A percentile compares a stretch with the other conserved stretches of the same genome.
These are phyloP conservation scores for Platanthera zijinensis DNA, from an alignment of 106 monocot species.

Conservation along the genomic window DNA sequence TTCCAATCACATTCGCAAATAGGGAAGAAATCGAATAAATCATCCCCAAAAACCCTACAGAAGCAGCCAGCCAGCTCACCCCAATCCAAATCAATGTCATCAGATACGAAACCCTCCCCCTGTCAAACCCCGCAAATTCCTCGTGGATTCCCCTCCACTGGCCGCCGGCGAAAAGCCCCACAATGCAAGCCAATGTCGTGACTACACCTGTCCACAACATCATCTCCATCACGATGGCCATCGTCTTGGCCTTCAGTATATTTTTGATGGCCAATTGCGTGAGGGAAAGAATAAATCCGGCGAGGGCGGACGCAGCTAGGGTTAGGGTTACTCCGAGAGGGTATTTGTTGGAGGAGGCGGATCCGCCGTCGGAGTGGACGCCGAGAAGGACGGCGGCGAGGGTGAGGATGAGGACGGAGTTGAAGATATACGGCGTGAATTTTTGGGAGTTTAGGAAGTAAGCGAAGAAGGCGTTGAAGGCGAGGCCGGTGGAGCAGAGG, in stretches of 20 bases:
- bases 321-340: slow-evolving; percentile 20
- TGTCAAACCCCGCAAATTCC: slow-evolving; percentile 17
- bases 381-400: slow-evolving; percentile 27
- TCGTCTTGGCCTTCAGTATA: slow-evolving; percentile 16
- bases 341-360: slow-evolving; percentile 13
- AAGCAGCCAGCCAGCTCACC: slow-evolving; percentile 25
- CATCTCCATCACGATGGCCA: slow-evolving; percentile 20
- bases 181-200: slow-evolving; percentile 2
- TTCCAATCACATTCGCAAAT: slow-evolving; percentile 28
- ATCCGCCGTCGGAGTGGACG: slow-evolving; percentile 3
- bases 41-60: slow-evolving; percentile 22
- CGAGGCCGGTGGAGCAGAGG: slow-evolving; percentile 21
- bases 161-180: slow-evolving; percentile 24
- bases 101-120: slow-evolving; percentile 23
- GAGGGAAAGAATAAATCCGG: slow-evolving; percentile 14
- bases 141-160: slow-evolving; percentile 15
- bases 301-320: slow-evolving; percentile 19
- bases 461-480: slow-evolving; percentile 24
- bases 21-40: slow-evolving; percentile 25
- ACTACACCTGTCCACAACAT: slow-evolving; percentile 9
- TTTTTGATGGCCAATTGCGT: slow-evolving; percentile 26
- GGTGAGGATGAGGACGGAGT: slow-evolving; percentile 26
- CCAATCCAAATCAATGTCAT: slow-evolving; percentile 26
- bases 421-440: slow-evolving; percentile 23
- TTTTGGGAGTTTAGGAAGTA: slow-evolving; percentile 29